Base-by-base conservation (phyloP, 805 yeast genomes). In the Candida berthetii region DNA sequence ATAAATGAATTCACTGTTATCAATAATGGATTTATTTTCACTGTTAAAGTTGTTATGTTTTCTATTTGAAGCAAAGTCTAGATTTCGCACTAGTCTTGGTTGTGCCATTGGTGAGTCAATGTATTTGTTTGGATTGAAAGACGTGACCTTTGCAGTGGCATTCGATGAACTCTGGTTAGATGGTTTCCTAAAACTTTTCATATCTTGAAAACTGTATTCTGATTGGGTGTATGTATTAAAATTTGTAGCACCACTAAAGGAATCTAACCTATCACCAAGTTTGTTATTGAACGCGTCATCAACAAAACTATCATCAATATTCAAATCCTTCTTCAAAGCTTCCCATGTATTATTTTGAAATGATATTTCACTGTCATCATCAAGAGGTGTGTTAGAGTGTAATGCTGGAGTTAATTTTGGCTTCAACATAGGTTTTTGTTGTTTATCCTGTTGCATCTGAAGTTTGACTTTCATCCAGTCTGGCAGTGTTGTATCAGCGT, bases 51-150 rank as follows among this genome's bases (percentile, higher is more conserved):
- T 22, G 16, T 13, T 13, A 35, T 35, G 6, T 4, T 25, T 22
- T 18, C 19, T 6, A 27, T 10, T 27, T 8, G 24, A 22, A 7
- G 24, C 4, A 27, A 27, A 27, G 11, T 27, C 8, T 15, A 40
- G 20, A 2, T 51, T 40, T 31, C 45, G 53, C 16, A 53, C 41
- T 38, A 55, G 41, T 32, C 42, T 47, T 3, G 60, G 58, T 3
- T 52, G 49, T 1, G 52, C 48, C 48, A 55, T 44, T 7, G 58
- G 60, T 0, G 58, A 51, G 20, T 55, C 58, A 37, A 41, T 28
- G 22, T 27, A 16, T 4, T 25, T 7, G 10, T 42, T 35, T 1
- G 45, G 18, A 19, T 43, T 49, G 36, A 44, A 52, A 7, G 56
- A 49, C 1, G 55, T 48, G 8, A 41, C 45, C 29, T 54, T 54